These are phyloP conservation scores for Mycena polygramma DNA, from an alignment of 768 basidiomycete genomes.

Conservation along the genomic window DNA sequence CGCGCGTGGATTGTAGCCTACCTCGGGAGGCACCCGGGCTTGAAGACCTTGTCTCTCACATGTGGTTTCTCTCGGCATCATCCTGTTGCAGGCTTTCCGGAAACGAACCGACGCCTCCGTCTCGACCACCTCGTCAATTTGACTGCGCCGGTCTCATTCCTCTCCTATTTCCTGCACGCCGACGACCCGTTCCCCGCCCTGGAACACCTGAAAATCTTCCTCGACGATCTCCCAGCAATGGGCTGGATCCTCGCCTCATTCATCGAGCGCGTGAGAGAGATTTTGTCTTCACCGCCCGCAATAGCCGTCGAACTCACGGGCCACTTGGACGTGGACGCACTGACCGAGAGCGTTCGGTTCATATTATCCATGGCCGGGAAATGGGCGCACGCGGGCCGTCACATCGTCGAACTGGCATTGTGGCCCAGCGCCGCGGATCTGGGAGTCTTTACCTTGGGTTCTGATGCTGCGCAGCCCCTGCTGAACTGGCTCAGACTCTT, in stretches of 20 bases:
- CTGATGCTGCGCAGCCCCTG: background rate
- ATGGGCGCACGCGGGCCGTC: slow-evolving; percentile 17
- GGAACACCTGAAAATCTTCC: background rate
- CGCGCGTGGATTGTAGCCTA: background rate
- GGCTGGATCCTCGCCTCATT: slow-evolving; percentile 8
- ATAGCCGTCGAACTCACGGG: background rate
- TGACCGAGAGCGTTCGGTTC: background rate
- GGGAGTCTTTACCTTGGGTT: background rate
- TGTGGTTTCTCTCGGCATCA: background rate
- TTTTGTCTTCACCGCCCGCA: background rate
- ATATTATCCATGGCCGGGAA: background rate
- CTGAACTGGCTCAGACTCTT: slow-evolving; percentile 13
- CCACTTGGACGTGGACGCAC: background rate
- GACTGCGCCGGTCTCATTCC: background rate
- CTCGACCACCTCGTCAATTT: slow-evolving; percentile 1
- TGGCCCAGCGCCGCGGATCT: background rate
- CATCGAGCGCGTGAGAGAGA: slow-evolving; percentile 11
- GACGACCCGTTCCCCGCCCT: background rate
- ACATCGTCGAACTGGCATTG: slow-evolving; percentile 3
- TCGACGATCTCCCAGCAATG: background rate
- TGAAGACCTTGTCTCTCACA: background rate
- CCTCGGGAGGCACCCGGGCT: background rate
- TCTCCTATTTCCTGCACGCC: background rate
- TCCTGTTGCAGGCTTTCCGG: background rate
- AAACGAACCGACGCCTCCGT: background rate